Percentiles rank a stretch among this genome's conserved stretches.
Conservation (phyloP, 2,329 filamentous ascomycete genomes). For the Coniella vitis region DNA sequence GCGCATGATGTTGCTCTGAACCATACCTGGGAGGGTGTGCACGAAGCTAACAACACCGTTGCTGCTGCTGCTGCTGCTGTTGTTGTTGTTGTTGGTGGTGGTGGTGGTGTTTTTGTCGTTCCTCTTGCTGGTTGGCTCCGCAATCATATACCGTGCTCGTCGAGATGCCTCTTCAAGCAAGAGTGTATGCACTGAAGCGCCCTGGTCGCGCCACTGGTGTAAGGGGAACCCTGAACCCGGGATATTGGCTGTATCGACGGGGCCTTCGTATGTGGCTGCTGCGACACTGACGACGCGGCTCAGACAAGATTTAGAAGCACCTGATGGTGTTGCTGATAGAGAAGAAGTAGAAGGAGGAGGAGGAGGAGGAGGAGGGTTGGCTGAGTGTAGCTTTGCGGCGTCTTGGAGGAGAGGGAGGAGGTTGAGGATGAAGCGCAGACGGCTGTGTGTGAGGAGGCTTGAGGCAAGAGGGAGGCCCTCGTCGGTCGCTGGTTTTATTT, state of each 20-base stretch:
- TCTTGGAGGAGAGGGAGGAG: conserved; percentile 28
- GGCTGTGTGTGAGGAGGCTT: conserved; percentile 25
- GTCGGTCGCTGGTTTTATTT: not conserved
- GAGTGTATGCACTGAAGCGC: conserved; percentile 14
- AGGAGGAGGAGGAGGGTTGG: no score
- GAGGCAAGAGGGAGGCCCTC: conserved; percentile 3
- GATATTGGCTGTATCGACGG: conserved; percentile 10
- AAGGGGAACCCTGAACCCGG: conserved; percentile 9
- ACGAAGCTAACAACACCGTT: conserved; percentile 18
- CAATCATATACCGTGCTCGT: no score
- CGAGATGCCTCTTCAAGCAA: conserved; percentile 12
- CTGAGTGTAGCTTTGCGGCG: conserved; percentile 17
- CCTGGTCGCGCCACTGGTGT: conserved; percentile 12
- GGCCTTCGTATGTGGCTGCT: conserved; percentile 3
- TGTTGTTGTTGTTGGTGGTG: no score
- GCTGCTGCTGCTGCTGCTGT: no score
- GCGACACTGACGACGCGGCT: conserved; percentile 21
- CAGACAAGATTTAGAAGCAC: no score
- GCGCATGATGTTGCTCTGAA: conserved; percentile 18
- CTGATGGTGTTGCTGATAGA: no score
- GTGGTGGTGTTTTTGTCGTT: no score
- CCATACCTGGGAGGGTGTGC: conserved; percentile 16
- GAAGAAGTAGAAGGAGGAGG: no score
- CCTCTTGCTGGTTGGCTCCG: no score
- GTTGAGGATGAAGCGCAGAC: conserved; percentile 30